Percentiles rank a stretch among this genome's conserved stretches.
These are phyloP conservation scores for Scorias spongiosa DNA, from an alignment of 2,329 filamentous ascomycete genomes.

Conservation along the genomic window DNA sequence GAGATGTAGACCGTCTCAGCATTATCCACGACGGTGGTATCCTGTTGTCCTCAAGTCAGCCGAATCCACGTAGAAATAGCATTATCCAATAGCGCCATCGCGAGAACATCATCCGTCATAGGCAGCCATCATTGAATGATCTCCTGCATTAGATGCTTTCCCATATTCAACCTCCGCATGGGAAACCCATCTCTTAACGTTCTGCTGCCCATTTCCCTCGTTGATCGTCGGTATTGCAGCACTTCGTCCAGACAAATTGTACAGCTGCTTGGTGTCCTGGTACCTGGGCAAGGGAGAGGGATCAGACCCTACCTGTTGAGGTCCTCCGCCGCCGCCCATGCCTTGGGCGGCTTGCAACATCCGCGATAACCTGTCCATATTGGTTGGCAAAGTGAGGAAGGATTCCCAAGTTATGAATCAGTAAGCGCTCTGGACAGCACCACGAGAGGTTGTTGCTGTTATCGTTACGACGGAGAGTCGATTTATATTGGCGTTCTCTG, in stretches of 20 bases:
- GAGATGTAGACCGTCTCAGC: conserved; percentile 99
- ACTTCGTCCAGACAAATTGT: too few species aligned
- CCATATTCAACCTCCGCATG: too few species aligned
- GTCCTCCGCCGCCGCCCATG: conserved; percentile 48
- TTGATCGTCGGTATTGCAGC: too few species aligned
- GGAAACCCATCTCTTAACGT: too few species aligned
- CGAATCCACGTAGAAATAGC: not conserved
- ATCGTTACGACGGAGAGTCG: not conserved
- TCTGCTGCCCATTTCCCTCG: too few species aligned
- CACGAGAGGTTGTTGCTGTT: not conserved
- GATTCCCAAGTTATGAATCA: not conserved
- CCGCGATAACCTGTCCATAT: conserved; percentile 83
- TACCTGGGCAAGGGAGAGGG: too few species aligned
- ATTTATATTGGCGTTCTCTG: too few species aligned
- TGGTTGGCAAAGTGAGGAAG: conserved; percentile 10
- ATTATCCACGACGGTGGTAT: conserved; percentile 93
- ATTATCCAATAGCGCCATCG: not conserved
- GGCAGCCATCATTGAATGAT: too few species aligned
- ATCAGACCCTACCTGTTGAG: conserved; percentile 41
- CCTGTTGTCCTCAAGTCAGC: conserved; percentile 35
- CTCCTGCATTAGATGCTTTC: too few species aligned
- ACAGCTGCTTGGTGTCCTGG: too few species aligned
- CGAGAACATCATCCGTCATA: not conserved
- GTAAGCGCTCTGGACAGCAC: not conserved
- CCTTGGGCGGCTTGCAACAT: conserved; percentile 63